phyloP scores from a whole-genome alignment of 192 early-diverging fungal species.

The Umbelopsis sp. region DNA sequence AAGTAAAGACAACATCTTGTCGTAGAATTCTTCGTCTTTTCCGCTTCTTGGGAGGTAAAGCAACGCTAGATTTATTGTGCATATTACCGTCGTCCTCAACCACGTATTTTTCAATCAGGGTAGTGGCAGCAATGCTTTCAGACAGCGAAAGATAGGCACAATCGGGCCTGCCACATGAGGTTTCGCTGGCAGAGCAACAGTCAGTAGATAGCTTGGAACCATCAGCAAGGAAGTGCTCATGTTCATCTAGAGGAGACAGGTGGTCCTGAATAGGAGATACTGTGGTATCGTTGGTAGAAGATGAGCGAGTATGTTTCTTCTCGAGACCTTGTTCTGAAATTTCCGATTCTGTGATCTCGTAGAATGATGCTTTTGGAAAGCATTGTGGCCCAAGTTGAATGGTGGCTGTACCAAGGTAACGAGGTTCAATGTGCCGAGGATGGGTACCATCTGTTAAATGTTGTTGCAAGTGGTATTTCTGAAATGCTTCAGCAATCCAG shows the following conservation, averaged over 20 bases:
- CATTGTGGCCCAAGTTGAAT: conserved; percentile 51
- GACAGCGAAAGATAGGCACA: conserved; percentile 13
- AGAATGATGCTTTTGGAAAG: conserved; percentile 44
- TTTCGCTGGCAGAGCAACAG: conserved; percentile 7
- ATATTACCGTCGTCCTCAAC: not conserved
- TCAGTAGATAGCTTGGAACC: not conserved
- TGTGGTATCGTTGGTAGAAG: not conserved
- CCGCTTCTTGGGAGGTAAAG: conserved; percentile 16
- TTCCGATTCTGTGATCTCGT: conserved; percentile 24
- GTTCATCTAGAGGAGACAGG: conserved; percentile 13
- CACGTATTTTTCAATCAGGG: not conserved
- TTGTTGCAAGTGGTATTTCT: conserved; percentile 2
- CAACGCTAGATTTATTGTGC: not conserved
- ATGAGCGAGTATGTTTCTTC: conserved; percentile 1
- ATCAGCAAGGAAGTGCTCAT: not conserved
- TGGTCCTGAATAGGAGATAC: conserved; percentile 9
- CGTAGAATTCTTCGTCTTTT: conserved; percentile 22
- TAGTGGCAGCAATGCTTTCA: conserved; percentile 12
- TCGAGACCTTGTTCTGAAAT: conserved; percentile 12
- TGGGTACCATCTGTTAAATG: not conserved
- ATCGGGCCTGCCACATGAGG: not conserved
- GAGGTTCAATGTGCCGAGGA: conserved; percentile 18
- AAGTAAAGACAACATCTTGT: conserved; percentile 19
- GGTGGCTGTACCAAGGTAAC: conserved; percentile 39
- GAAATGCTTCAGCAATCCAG: conserved; percentile 27